Percentiles rank a stretch among this genome's conserved stretches.
phyloP scores from a whole-genome alignment of 1,139 yeast genomes.

The Tardiomyces blankii region DNA sequence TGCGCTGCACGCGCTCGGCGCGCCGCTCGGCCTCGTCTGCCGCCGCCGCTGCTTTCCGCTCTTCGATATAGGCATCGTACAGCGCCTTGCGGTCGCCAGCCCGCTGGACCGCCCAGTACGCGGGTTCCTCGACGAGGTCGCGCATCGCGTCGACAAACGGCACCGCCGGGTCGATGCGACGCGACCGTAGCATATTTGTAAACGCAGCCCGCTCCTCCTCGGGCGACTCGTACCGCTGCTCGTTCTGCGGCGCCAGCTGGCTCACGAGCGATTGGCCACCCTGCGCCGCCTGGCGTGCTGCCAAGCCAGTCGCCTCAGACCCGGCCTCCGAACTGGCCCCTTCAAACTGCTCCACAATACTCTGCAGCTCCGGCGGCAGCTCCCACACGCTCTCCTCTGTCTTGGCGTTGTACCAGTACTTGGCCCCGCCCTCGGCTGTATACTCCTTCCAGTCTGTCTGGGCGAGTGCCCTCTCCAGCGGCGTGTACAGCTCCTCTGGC shows the following conservation, averaged over 20 bases:
- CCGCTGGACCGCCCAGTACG: constrained; percentile 61
- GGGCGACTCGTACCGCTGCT: neutral
- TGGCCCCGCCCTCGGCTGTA: constrained; percentile 56
- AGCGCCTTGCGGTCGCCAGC: constrained; percentile 48
- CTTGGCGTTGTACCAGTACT: constrained; percentile 58
- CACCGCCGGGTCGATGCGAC: constrained; percentile 48
- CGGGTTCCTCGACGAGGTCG: constrained; percentile 44
- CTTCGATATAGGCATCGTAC: constrained; percentile 36
- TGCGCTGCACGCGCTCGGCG: constrained; percentile 45
- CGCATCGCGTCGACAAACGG: constrained; percentile 52
- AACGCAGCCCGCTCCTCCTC: constrained; percentile 26
- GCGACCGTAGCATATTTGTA: constrained; percentile 38
- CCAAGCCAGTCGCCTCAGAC: neutral
- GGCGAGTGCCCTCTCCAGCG: constrained; percentile 24
- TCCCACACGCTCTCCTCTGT: constrained; percentile 78
- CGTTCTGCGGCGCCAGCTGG: constrained; percentile 1
- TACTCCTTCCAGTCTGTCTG: constrained; percentile 49
- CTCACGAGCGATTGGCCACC: neutral
- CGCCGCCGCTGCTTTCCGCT: constrained; percentile 33
- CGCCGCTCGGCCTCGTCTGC: constrained; percentile 39
- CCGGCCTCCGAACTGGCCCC: no score
- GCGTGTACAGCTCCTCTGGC: constrained; percentile 42
- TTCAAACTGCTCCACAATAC: constrained; percentile 6
- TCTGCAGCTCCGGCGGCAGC: constrained; percentile 38
- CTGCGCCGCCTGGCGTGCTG: neutral